These are phyloP conservation scores for Mycosphaerelloides madeirae DNA, from an alignment of 2,329 filamentous ascomycete species.

Conservation along the genomic window DNA sequence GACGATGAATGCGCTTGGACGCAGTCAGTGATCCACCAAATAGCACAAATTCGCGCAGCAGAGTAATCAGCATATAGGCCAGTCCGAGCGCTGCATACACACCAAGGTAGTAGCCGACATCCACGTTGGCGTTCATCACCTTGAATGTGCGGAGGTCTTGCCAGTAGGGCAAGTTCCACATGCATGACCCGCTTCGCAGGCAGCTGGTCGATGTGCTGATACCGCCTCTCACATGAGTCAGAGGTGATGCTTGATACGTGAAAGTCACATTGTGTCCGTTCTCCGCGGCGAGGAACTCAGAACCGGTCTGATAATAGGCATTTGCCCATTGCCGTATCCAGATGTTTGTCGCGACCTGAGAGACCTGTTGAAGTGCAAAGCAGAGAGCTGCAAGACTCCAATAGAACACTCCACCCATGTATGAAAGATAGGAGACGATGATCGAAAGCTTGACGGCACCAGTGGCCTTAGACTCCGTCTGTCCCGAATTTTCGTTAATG, in stretches of 20 bases:
- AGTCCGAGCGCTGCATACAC: conserved; percentile 78
- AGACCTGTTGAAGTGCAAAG: conserved; percentile 78
- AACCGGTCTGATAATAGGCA: conserved; percentile 57
- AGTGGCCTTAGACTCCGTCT: conserved; percentile 68
- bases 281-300: conserved; percentile 35
- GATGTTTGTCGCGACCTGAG: conserved; percentile 79
- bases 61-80: conserved; percentile 72
- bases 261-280: conserved; percentile 16
- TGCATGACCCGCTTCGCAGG: conserved; percentile 47
- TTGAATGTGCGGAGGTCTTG: conserved; percentile 18
- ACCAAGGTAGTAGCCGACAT: conserved; percentile 76
- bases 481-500: conserved; percentile 48
- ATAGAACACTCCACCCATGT: conserved; percentile 98
- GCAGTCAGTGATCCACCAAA: conserved; percentile 89
- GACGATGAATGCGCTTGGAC: conserved; percentile 76
- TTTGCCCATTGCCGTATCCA: conserved; percentile 97
- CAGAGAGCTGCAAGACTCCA: conserved; percentile 73
- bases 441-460: conserved; percentile 86
- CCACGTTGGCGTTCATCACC: conserved; percentile 46
- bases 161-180: conserved; percentile 40
- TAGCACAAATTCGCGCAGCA: conserved; percentile 78
- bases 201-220: conserved; percentile 44
- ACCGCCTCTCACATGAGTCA: conserved; percentile 41
- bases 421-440: conserved; percentile 74
- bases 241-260: conserved; percentile 24